phyloP scores from a whole-genome alignment of 208 protist genomes.

The Trichomonas gallinae region DNA sequence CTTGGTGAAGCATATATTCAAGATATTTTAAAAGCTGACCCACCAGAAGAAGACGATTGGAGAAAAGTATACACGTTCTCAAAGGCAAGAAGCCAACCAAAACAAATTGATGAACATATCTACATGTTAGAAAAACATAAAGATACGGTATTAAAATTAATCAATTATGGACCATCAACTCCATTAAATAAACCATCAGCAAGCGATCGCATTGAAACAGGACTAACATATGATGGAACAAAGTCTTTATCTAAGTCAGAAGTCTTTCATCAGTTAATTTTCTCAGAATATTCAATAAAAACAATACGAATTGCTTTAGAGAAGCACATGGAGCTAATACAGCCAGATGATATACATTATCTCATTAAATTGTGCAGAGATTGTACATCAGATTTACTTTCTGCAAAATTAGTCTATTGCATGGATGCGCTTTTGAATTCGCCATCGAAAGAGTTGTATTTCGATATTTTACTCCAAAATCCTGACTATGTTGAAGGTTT shows the following conservation, averaged over 20 bases:
- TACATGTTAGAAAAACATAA: not conserved
- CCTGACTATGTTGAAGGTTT: not conserved
- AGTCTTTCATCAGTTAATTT: not conserved
- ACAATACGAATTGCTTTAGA: not conserved
- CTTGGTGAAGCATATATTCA: not conserved
- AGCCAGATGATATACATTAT: not conserved
- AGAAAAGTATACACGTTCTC: not conserved
- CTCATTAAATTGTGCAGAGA: not conserved
- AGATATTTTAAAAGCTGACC: not conserved
- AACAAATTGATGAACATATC: not conserved
- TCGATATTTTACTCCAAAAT: not conserved
- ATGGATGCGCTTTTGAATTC: not conserved
- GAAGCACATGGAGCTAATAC: not conserved
- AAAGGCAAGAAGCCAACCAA: not conserved
- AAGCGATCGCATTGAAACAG: not conserved
- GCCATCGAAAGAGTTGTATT: not conserved
- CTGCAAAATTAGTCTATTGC: not conserved
- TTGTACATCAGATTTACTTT: not conserved
- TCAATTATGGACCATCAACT: not conserved
- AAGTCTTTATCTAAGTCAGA: not conserved
- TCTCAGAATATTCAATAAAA: not conserved
- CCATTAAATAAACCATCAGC: not conserved
- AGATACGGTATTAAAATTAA: not conserved
- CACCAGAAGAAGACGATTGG: not conserved
- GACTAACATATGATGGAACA: not conserved